Conservation (phyloP, 2,329 filamentous ascomycete genomes). For the Trichoderma atroviride region DNA sequence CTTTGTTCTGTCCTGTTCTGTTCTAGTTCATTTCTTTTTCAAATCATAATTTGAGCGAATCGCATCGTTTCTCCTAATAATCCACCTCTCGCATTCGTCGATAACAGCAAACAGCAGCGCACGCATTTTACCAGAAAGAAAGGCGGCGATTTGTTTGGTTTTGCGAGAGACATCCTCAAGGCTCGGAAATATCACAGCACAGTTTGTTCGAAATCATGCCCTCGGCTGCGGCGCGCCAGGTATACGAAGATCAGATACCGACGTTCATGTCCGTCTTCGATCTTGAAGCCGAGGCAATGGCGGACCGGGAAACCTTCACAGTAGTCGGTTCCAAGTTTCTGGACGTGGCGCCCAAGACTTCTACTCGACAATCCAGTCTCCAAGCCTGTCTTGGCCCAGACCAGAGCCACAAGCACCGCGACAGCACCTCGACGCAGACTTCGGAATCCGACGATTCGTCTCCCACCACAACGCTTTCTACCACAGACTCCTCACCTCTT, state of each 20-base stretch:
- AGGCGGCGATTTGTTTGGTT: not conserved
- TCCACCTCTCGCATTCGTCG: not conserved
- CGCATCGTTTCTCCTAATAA: conserved; percentile 12
- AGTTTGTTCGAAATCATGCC: conserved; percentile 53
- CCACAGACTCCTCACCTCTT: conserved; percentile 85
- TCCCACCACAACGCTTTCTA: conserved; percentile 90
- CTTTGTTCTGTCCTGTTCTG: conserved; percentile 29
- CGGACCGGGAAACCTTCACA: conserved; percentile 56
- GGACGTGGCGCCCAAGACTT: conserved; percentile 48
- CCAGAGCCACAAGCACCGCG: conserved; percentile 67
- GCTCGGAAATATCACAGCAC: not conserved
- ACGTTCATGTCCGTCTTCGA: conserved; percentile 77
- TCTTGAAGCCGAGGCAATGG: conserved; percentile 60
- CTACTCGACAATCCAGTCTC: conserved; percentile 43
- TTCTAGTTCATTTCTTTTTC: conserved; percentile 28
- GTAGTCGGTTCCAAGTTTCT: conserved; percentile 58
- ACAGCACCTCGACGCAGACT: conserved; percentile 76
- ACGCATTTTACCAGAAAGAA: not conserved
- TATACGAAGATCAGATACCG: conserved; percentile 72
- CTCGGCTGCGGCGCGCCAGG: conserved; percentile 61
- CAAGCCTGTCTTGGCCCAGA: conserved; percentile 48
- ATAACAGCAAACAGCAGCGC: not conserved
- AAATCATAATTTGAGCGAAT: not conserved
- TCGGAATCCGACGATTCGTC: conserved; percentile 91
- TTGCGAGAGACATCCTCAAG: conserved; percentile 2